Conservation (phyloP, 192 early-diverging fungal genomes). For the Powellomyces hirtus region DNA sequence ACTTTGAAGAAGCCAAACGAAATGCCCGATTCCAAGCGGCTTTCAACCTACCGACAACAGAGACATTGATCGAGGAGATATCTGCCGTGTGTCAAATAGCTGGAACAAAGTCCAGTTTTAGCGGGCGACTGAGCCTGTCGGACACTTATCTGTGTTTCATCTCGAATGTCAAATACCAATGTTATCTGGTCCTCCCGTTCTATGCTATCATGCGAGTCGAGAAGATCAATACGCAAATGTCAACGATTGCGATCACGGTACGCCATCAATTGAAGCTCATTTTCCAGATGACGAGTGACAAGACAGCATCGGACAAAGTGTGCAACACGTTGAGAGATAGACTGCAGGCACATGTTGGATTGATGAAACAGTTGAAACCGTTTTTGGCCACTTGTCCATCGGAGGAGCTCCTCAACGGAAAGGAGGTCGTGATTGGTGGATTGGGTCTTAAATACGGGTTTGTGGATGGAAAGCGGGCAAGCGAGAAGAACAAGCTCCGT, state of each 20-base stretch:
- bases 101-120: conserved; percentile 46
- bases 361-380: conserved; percentile 77
- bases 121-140: conserved; percentile 81
- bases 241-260: conserved; percentile 78
- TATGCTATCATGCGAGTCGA: conserved; percentile 92
- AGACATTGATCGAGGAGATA: conserved; percentile 69
- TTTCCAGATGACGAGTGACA: conserved; percentile 74
- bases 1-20: conserved; percentile 68
- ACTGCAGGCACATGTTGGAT: conserved; percentile 64
- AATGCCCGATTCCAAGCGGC: conserved; percentile 70
- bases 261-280: conserved; percentile 90
- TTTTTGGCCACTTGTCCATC: conserved; percentile 77
- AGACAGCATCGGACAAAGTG: conserved; percentile 71
- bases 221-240: conserved; percentile 66
- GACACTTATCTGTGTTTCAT: conserved; percentile 83
- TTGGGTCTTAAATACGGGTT: conserved; percentile 74
- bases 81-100: conserved; percentile 58
- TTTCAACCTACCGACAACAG: conserved; percentile 76
- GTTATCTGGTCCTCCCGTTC: conserved; percentile 79
- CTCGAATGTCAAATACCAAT: conserved; percentile 66
- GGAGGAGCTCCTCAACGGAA: conserved; percentile 68
- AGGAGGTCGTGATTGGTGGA: conserved; percentile 55
- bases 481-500: conserved; percentile 71
- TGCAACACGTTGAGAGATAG: conserved; percentile 74
- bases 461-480: conserved; percentile 63